These are phyloP conservation scores for Epichloe typhina DNA, from an alignment of 2,329 filamentous ascomycete species.

Conservation along the genomic window DNA sequence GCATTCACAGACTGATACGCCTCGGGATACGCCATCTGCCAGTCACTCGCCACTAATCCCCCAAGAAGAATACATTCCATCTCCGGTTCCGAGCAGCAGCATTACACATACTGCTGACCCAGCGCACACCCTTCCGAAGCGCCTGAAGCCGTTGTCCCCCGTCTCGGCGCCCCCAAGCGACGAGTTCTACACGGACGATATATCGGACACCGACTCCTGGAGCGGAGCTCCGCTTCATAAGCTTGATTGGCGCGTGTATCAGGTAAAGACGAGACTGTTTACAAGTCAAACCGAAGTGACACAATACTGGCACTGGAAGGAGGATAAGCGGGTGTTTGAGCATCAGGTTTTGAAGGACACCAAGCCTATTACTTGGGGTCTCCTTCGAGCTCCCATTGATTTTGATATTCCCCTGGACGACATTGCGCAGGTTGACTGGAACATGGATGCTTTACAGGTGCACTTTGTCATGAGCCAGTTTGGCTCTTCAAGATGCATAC, in stretches of 20 bases:
- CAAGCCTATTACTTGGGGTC: slow-evolving; percentile 31
- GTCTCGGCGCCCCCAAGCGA: slow-evolving; percentile 12
- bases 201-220: slow-evolving; percentile 39
- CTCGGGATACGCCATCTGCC: slow-evolving; percentile 15
- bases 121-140: slow-evolving; percentile 11
- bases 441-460: slow-evolving; percentile 27
- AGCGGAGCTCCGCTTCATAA: slow-evolving; percentile 30
- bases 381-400: slow-evolving; percentile 36
- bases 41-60: slow-evolving; percentile 15
- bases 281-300: slow-evolving; percentile 34
- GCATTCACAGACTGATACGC: slow-evolving; percentile 17
- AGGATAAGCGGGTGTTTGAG: slow-evolving; percentile 29
- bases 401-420: slow-evolving; percentile 36
- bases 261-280: slow-evolving; percentile 35
- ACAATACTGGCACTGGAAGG: slow-evolving; percentile 43
- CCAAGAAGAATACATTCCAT: slow-evolving; percentile 5
- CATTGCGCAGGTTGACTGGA: slow-evolving; percentile 32
- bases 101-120: not conserved
- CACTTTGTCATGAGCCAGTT: slow-evolving; percentile 25
- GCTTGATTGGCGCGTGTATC: slow-evolving; percentile 38
- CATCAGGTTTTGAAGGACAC: slow-evolving; percentile 39
- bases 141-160: slow-evolving; percentile 13
- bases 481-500: slow-evolving; percentile 12
- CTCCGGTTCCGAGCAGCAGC: slow-evolving; percentile 1
- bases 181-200: slow-evolving; percentile 32